These are phyloP conservation scores for Amauroascus verrucosus DNA, from an alignment of 2,329 filamentous ascomycete species.

Conservation along the genomic window DNA sequence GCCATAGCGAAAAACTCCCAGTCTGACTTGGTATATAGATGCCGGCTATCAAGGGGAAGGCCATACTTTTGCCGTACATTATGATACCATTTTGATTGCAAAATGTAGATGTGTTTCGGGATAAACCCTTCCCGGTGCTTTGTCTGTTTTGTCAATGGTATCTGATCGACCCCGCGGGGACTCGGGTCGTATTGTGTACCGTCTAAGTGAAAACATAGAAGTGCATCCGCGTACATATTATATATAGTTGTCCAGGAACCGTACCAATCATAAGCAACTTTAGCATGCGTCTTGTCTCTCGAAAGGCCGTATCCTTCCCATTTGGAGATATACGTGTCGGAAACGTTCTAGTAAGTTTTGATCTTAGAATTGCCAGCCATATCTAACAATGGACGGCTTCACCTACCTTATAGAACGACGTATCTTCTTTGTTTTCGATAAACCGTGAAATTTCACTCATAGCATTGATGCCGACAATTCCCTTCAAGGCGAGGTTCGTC, in stretches of 20 bases:
- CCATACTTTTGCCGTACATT: constrained; percentile 72
- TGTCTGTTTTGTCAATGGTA: constrained; percentile 2
- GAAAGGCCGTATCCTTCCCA: constrained; percentile 66
- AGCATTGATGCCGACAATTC: constrained; percentile 69
- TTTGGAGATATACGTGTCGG: constrained; percentile 56
- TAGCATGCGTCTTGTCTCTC: constrained; percentile 58
- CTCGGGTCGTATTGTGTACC: constrained; percentile 27
- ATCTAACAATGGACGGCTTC: constrained; percentile 10
- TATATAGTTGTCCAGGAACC: constrained; percentile 78
- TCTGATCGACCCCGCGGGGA: not conserved
- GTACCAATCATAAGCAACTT: constrained; percentile 68
- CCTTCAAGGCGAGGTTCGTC: constrained; percentile 73
- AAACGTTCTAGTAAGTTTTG: constrained; percentile 40
- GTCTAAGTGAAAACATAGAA: constrained; percentile 67
- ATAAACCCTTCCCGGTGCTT: constrained; percentile 48
- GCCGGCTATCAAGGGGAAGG: constrained; percentile 68
- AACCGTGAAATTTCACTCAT: constrained; percentile 61
- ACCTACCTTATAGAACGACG: constrained; percentile 45
- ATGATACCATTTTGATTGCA: constrained; percentile 72
- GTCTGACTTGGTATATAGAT: constrained; percentile 79
- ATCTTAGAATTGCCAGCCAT: not conserved
- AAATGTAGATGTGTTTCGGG: constrained; percentile 62
- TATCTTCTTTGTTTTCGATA: constrained; percentile 49
- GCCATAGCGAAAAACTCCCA: constrained; percentile 87
- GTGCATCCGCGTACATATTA: constrained; percentile 69